phyloP scores from a whole-genome alignment of 2,329 filamentous ascomycete genomes.

The Cryphonectria parasitica region DNA sequence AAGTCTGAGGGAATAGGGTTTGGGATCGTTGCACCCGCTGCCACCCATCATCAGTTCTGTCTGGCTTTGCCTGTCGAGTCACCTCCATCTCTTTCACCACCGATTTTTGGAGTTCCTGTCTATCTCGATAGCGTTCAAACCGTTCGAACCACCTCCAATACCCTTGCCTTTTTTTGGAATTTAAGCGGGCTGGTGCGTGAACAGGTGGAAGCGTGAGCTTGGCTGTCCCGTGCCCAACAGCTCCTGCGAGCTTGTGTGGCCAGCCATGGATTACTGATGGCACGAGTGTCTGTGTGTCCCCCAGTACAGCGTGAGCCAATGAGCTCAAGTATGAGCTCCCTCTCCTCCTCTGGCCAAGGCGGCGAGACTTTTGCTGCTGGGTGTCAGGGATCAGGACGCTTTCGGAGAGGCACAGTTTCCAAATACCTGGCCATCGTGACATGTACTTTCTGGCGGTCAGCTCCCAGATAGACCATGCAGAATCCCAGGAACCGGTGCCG shows the following conservation, averaged over 20 bases:
- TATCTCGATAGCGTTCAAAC: conserved; percentile 14
- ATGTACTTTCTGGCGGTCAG: conserved; percentile 14
- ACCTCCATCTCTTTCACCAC: neutral
- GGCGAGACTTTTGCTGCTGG: conserved; percentile 11
- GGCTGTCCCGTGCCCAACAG: conserved; percentile 12
- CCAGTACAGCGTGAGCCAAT: conserved; percentile 5
- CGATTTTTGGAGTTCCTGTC: conserved; percentile 14
- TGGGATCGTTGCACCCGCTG: conserved; percentile 20
- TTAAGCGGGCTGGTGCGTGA: conserved; percentile 24
- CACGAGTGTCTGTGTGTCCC: neutral
- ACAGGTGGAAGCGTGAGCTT: conserved; percentile 24
- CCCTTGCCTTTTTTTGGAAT: conserved; percentile 21
- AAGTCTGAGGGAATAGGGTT: conserved; percentile 4
- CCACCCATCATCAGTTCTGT: conserved; percentile 16
- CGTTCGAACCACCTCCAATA: conserved; percentile 17
- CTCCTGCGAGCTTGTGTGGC: conserved; percentile 19
- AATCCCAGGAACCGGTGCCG: conserved; percentile 14
- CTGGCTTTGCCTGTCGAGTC: conserved; percentile 14
- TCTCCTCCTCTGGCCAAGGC: neutral
- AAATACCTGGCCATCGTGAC: conserved; percentile 24
- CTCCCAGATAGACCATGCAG: neutral
- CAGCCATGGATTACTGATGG: conserved; percentile 21
- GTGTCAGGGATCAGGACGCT: conserved; percentile 11
- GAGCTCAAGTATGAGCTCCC: neutral
- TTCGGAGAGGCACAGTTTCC: conserved; percentile 4